Percentiles rank a stretch among this genome's conserved stretches.
Evolutionary conservation across 306 rosid species (phyloP).

Genomic region (Cyclanthera cordifolia): DNA sequence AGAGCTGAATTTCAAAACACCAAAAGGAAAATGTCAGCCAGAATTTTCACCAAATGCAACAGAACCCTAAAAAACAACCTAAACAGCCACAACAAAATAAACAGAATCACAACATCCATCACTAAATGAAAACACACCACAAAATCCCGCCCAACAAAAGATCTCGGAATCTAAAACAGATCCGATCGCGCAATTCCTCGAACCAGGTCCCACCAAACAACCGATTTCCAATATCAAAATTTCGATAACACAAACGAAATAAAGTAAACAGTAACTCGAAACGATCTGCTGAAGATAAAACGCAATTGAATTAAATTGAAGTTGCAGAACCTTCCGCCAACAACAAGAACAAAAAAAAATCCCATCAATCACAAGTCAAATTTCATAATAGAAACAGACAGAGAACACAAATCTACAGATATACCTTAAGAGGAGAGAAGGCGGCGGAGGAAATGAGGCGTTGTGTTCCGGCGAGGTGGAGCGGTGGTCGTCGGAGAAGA

Average conservation of each 20-base stretch:
- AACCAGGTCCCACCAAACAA: background rate
- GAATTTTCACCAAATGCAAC: background rate
- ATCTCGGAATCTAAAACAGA: constrained; percentile 1
- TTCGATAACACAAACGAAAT: background rate
- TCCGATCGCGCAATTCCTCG: background rate
- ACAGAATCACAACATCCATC: background rate
- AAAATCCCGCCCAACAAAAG: background rate
- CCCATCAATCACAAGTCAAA: background rate
- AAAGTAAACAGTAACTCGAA: background rate
- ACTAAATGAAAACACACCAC: background rate
- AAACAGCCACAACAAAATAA: background rate
- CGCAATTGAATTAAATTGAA: background rate
- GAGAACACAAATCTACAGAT: background rate
- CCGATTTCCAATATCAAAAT: background rate
- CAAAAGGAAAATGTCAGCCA: background rate
- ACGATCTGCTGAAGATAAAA: background rate
- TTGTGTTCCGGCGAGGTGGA: background rate
- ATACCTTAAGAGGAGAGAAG: background rate
- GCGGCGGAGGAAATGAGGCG: background rate
- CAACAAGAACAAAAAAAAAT: background rate
- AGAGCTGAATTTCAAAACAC: background rate
- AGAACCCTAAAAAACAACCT: background rate
- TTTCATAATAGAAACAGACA: background rate
- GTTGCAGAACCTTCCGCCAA: background rate
- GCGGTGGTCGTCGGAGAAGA: background rate